phyloP scores from a whole-genome alignment of 768 basidiomycete species.

The Calocybe indica region DNA sequence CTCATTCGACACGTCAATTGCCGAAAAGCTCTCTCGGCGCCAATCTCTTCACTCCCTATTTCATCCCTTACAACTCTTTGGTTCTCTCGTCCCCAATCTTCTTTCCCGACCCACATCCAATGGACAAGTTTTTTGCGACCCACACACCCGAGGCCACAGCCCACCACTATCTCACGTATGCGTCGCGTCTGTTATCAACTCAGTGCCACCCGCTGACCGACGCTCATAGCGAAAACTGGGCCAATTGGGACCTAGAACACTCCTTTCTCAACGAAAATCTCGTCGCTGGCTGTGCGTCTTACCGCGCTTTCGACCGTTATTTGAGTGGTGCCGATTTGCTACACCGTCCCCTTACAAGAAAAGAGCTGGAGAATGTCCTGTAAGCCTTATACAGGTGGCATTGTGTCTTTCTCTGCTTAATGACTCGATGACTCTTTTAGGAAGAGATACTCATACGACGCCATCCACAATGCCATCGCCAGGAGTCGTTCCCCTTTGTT shows the following conservation, averaged over 20 bases:
- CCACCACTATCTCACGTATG: slow-evolving; percentile 61
- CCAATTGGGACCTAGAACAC: slow-evolving; percentile 65
- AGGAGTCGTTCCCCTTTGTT: slow-evolving; percentile 59
- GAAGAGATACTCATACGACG: slow-evolving; percentile 70
- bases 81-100: slow-evolving; percentile 7
- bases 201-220: slow-evolving; percentile 6
- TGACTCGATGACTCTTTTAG: slow-evolving; percentile 25
- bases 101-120: slow-evolving; percentile 19
- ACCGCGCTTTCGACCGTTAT: slow-evolving; percentile 72
- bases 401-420: too few relatives aligned
- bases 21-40: neutral
- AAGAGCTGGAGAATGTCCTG: slow-evolving; percentile 70
- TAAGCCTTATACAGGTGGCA: slow-evolving; percentile 22
- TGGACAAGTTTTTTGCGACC: slow-evolving; percentile 72
- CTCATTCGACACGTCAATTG: slow-evolving; percentile 4
- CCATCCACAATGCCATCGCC: slow-evolving; percentile 77
- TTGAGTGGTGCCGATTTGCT: slow-evolving; percentile 67
- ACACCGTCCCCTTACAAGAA: slow-evolving; percentile 56
- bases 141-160: slow-evolving; percentile 71
- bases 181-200: slow-evolving; percentile 5
- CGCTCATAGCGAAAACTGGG: slow-evolving; percentile 53
- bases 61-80: slow-evolving; percentile 8
- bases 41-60: slow-evolving; percentile 2
- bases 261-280: slow-evolving; percentile 67
- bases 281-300: slow-evolving; percentile 74